Conservation (phyloP, 2,329 filamentous ascomycete genomes). For the Ceratocystis destructans region DNA sequence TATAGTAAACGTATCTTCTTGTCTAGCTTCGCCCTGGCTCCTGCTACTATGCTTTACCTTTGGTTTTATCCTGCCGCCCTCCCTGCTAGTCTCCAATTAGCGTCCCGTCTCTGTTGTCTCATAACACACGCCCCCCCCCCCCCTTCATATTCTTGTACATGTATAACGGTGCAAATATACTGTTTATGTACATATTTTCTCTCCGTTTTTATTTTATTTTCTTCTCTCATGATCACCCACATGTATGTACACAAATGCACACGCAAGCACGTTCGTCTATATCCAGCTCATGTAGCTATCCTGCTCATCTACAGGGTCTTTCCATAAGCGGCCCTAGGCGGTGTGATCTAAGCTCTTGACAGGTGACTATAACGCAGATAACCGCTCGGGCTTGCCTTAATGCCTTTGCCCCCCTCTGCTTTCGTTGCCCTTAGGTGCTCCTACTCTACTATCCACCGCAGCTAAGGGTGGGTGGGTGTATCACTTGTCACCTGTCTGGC, state of each 20-base stretch:
- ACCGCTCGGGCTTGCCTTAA: not conserved
- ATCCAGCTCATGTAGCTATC: not conserved
- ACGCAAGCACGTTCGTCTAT: not conserved
- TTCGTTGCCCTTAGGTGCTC: not conserved
- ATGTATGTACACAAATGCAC: not conserved
- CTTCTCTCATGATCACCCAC: not conserved
- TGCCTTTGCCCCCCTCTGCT: not conserved
- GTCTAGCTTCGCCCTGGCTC: no score
- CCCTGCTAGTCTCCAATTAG: no score
- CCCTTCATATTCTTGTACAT: not conserved
- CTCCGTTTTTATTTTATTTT: not conserved
- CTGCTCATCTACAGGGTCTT: not conserved
- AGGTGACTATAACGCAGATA: not conserved
- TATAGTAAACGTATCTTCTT: no score
- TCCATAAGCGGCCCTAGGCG: not conserved
- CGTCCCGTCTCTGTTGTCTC: no score
- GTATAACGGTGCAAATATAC: not conserved
- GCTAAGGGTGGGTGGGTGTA: not conserved
- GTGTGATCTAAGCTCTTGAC: not conserved
- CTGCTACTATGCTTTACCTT: no score
- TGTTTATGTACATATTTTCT: not conserved
- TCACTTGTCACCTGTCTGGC: conserved; percentile 1
- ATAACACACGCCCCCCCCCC: no score
- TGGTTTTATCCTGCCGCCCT: no score
- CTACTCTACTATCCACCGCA: not conserved